A percentile compares a stretch with the other conserved stretches of the same genome.
Evolutionary conservation across 2,329 filamentous ascomycete species (phyloP).

Genomic region (Decorospora gaudefroyi): DNA sequence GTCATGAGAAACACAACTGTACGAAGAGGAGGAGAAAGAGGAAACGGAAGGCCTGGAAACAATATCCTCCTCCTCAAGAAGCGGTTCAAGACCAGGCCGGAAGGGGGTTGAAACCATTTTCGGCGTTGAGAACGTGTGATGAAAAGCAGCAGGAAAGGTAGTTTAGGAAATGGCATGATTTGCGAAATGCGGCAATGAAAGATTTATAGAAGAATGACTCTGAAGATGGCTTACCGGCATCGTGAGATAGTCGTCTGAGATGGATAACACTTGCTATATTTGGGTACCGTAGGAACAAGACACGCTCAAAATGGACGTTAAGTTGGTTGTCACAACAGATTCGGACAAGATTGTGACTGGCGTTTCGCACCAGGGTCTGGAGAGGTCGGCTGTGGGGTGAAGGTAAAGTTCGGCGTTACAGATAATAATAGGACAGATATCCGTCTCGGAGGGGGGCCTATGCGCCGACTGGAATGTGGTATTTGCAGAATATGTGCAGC

Average conservation of each 20-base stretch:
- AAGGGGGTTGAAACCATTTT: conserved; percentile 22
- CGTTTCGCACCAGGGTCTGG: conserved; percentile 24
- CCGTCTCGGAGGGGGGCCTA: not conserved
- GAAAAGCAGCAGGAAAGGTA: not conserved
- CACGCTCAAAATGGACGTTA: conserved; percentile 4
- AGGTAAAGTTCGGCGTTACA: conserved; percentile 30
- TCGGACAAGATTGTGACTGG: conserved; percentile 7
- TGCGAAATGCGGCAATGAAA: not conserved
- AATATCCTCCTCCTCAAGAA: conserved; percentile 15
- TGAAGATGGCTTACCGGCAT: conserved; percentile 39
- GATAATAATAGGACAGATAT: conserved; percentile 19
- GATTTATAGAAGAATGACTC: conserved; percentile 12
- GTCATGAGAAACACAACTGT: conserved; percentile 10
- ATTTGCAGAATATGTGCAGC: too few species aligned
- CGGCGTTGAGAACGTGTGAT: not conserved
- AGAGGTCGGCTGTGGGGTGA: conserved; percentile 12
- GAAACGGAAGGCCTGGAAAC: conserved; percentile 22
- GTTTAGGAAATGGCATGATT: too few species aligned
- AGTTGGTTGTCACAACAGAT: conserved; percentile 12
- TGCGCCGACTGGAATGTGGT: too few species aligned
- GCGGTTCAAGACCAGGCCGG: conserved; percentile 12
- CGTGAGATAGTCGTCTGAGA: conserved; percentile 9
- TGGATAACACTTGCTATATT: conserved; percentile 16
- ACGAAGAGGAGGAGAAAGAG: too few species aligned
- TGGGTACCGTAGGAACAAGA: conserved; percentile 16